Conservation (phyloP, 495 filamentous ascomycete species). For the Aspergillus nidulans region DNA sequence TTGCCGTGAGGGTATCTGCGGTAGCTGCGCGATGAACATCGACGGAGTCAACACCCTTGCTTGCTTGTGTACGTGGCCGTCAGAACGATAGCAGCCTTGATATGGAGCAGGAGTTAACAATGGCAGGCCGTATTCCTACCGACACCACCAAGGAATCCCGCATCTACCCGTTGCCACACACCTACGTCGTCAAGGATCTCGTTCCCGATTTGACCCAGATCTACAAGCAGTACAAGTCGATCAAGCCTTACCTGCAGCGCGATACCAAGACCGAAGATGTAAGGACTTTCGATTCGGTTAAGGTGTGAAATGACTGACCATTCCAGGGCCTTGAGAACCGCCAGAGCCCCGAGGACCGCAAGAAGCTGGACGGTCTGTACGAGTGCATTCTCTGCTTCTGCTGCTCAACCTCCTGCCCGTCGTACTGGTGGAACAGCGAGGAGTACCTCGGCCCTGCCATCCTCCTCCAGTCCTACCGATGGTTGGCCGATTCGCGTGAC, state of each 20-base stretch:
- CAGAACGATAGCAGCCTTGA: not conserved
- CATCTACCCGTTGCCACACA: slow-evolving; percentile 98
- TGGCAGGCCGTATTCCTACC: slow-evolving; percentile 83
- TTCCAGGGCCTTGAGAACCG: slow-evolving; percentile 78
- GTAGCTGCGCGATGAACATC: slow-evolving; percentile 99
- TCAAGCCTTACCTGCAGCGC: slow-evolving; percentile 96
- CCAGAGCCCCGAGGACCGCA: slow-evolving; percentile 82
- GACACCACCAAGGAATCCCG: slow-evolving; percentile 76
- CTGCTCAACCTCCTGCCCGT: slow-evolving; percentile 96
- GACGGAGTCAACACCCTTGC: slow-evolving; percentile 95
- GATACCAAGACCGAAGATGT: slow-evolving; percentile 73
- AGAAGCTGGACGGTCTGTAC: slow-evolving; percentile 96
- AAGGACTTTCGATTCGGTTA: slow-evolving; percentile 28
- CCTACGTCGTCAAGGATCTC: slow-evolving; percentile 98
- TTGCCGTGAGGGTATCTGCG: slow-evolving; percentile 97
- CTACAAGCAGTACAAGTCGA: slow-evolving; percentile 99
- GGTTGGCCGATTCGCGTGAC: slow-evolving; percentile 89
- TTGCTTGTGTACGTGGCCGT: slow-evolving; percentile 75
- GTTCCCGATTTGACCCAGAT: slow-evolving; percentile 96
- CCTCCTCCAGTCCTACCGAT: slow-evolving; percentile 93
- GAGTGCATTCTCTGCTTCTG: slow-evolving; percentile 99
- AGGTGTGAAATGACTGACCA: slow-evolving; percentile 7
- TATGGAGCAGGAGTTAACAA: slow-evolving; percentile 6
- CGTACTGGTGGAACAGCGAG: slow-evolving; percentile 99
- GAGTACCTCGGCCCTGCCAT: slow-evolving; percentile 97